Evolutionary conservation across 1,284 basidiomycete genomes (phyloP), one percentile per base, ranked within the genome.

Genomic region (Moesziomyces aphidis): DNA sequence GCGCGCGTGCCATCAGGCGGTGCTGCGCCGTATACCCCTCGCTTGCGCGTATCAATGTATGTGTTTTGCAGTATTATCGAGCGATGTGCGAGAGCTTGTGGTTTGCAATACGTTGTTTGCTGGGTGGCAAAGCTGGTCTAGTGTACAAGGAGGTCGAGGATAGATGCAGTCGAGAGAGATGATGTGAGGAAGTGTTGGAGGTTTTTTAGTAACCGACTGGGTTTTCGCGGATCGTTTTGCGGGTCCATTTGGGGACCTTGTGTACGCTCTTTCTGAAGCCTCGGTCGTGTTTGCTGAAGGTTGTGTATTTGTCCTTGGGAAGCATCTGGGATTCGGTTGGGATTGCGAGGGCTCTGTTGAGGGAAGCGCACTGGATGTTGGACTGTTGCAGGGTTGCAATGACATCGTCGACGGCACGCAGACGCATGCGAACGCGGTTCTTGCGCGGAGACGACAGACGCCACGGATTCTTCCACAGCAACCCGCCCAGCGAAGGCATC

Each of bases 401-500:
- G 55, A 99, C 95, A 5, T 90, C 87, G 87, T 99, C 96, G 50
- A 99, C 96, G 80, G 90, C 91, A 87, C 93, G 94, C 73, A 99
- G 89, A 56, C 97, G 89, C 67, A 91, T 87, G 28, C 96, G 90
- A 59, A 91, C 93, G 78, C 97, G 95, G 23, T 92, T 91, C 86
- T 98, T 98, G 74, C 96, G 91, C 1, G 94, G 93, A 11, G 89
- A 85, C 15, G 95, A 97, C 74, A 99, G 86, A 79, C 93, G 91
- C 93, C 93, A 97, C 51, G 95, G 96, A 31, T 89, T 90, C 87
- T 98, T 98, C 95, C 93, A 95, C 50, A 95, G 87, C 53, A 95
- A 89, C 84, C 93, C 93, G 54, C 90, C 88, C 36, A 89, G 86
- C 70, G 88, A 89, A 63, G 90, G 88, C 71, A 88, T 86, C 34